Evolutionary conservation across 108 stramenopile genomes (phyloP).

Genomic region (Pseudonitzschia pungens): DNA sequence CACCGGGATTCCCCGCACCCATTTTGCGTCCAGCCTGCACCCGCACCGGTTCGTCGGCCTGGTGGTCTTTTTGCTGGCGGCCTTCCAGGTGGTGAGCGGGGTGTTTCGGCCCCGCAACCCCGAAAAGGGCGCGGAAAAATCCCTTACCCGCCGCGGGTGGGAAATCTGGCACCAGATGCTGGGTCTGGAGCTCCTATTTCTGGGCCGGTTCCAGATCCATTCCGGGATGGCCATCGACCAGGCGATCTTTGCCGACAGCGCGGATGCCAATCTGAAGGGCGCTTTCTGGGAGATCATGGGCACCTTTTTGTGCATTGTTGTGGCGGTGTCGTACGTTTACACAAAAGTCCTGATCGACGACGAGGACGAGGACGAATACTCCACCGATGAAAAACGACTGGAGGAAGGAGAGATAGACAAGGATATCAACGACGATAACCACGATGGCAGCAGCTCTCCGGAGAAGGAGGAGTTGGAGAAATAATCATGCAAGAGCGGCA

Average conservation of each 20-base stretch:
- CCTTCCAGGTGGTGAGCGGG: constrained; percentile 41
- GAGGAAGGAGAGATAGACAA: too few relatives aligned
- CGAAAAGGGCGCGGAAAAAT: constrained; percentile 13
- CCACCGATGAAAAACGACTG: too few relatives aligned
- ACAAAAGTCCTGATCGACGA: not conserved
- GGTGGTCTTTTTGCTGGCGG: constrained; percentile 45
- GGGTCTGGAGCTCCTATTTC: constrained; percentile 28
- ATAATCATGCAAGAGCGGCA: too few relatives aligned
- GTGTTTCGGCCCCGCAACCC: constrained; percentile 43
- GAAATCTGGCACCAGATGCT: constrained; percentile 32
- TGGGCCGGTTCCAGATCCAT: constrained; percentile 39
- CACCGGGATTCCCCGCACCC: constrained; percentile 8
- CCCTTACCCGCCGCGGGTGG: constrained; percentile 21
- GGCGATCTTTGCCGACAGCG: constrained; percentile 27
- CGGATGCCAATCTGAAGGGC: constrained; percentile 9
- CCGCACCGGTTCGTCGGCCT: constrained; percentile 45
- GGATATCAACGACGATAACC: too few relatives aligned
- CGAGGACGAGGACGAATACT: not conserved
- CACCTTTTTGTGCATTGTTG: constrained; percentile 10
- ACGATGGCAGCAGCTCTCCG: too few relatives aligned
- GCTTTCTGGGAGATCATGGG: constrained; percentile 25
- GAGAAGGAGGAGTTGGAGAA: too few relatives aligned
- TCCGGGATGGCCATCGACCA: constrained; percentile 30
- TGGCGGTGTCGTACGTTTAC: constrained; percentile 7
- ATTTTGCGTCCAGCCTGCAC: constrained; percentile 29